phyloP scores from a whole-genome alignment of 192 early-diverging fungal species.

The Umbelopsis isabellina region DNA sequence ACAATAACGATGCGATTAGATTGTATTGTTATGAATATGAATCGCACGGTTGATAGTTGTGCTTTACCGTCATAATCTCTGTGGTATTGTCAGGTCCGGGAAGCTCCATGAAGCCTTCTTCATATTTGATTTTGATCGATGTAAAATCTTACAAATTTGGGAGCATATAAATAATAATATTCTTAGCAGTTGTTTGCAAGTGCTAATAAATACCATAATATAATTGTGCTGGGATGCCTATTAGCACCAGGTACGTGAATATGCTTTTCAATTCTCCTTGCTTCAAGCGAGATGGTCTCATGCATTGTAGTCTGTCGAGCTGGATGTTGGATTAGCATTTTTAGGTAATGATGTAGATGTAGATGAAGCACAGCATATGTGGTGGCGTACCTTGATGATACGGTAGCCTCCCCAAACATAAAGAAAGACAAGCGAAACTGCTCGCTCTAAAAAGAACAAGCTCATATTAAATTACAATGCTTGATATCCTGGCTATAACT shows the following conservation, averaged over 20 bases:
- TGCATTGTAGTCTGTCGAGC: conserved; percentile 29
- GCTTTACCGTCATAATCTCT: background rate
- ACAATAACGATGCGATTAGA: background rate
- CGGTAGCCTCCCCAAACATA: conserved; percentile 15
- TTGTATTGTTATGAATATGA: background rate
- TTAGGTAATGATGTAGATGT: background rate
- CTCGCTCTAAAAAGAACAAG: background rate
- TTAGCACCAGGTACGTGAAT: conserved; percentile 26
- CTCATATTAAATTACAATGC: background rate
- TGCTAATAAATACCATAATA: conserved; percentile 21
- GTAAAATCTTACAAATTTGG: conserved; percentile 18
- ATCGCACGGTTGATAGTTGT: background rate
- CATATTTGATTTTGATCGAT: conserved; percentile 29
- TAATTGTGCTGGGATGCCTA: conserved; percentile 17
- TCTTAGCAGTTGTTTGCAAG: background rate
- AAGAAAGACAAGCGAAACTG: conserved; percentile 1
- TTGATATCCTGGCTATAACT: too few relatives aligned
- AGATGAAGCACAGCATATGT: background rate
- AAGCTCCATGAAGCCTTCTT: conserved; percentile 26
- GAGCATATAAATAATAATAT: background rate
- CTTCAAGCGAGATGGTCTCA: conserved; percentile 26
- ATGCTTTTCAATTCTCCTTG: conserved; percentile 34
- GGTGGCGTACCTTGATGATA: background rate
- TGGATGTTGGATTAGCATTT: background rate
- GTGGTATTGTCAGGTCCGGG: conserved; percentile 4